Evolutionary conservation across 352 stramenopile genomes (phyloP).

Genomic region (Sclerospora graminicola): DNA sequence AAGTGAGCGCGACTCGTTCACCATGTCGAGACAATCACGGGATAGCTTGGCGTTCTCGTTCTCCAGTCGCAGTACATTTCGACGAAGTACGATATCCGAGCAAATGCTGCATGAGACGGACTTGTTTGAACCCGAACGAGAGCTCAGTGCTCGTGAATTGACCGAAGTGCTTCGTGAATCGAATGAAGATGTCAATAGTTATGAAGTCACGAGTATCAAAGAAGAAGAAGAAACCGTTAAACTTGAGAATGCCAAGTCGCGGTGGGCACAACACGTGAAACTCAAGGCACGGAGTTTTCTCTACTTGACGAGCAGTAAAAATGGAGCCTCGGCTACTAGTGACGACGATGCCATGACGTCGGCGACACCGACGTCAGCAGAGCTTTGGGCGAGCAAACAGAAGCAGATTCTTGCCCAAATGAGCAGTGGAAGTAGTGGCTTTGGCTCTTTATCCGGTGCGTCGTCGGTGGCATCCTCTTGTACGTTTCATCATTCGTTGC

Average conservation of each 20-base stretch:
- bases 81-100: conserved; percentile 71
- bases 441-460: conserved; percentile 6
- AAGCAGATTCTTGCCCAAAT: conserved; percentile 57
- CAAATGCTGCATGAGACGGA: conserved; percentile 80
- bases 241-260: conserved; percentile 69
- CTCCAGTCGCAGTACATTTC: conserved; percentile 69
- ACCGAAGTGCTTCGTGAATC: conserved; percentile 60
- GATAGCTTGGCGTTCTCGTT: conserved; percentile 60
- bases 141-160: conserved; percentile 63
- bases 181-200: conserved; percentile 49
- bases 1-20: conserved; percentile 27
- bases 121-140: conserved; percentile 70
- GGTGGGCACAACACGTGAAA: conserved; percentile 82
- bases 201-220: conserved; percentile 80
- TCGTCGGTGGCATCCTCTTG: conserved; percentile 17
- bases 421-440: conserved; percentile 15
- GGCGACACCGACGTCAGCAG: conserved; percentile 26
- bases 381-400: conserved; percentile 69
- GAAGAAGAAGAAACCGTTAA: conserved; percentile 78
- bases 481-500: conserved; percentile 16
- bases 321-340: conserved; percentile 6
- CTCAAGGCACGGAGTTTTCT: conserved; percentile 74
- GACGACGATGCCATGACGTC: conserved; percentile 22
- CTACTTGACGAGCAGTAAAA: conserved; percentile 37
- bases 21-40: conserved; percentile 23